Conservation (phyloP, 305 asterid genomes). For the Ilex paraguariensis region DNA sequence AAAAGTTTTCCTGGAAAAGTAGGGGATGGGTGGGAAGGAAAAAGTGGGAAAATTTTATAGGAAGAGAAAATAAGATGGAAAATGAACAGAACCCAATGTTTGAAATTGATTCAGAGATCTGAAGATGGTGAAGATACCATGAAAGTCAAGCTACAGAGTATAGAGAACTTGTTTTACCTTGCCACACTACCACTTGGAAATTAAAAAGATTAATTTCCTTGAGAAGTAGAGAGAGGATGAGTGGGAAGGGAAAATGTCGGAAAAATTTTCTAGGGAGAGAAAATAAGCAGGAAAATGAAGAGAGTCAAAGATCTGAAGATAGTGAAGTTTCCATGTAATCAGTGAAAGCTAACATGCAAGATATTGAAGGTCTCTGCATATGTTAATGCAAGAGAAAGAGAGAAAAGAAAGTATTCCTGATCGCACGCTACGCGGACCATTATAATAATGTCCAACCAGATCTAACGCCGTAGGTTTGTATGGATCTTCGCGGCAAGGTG, state of each 20-base stretch:
- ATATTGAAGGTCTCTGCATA: constrained; percentile 17
- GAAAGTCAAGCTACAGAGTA: constrained; percentile 13
- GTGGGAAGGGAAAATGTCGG: too few species aligned
- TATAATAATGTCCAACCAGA: constrained; percentile 9
- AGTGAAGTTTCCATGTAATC: background rate
- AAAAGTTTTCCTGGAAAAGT: background rate
- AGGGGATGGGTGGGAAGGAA: background rate
- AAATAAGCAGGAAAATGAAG: background rate
- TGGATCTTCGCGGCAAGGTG: constrained; percentile 14
- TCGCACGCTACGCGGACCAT: constrained; percentile 11
- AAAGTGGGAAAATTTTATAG: background rate
- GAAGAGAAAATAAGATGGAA: background rate
- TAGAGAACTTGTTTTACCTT: too few species aligned
- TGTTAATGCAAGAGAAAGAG: constrained; percentile 19
- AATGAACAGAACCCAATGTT: constrained; percentile 26
- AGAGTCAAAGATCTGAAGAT: too few species aligned
- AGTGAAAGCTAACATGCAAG: constrained; percentile 2
- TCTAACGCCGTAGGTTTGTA: constrained; percentile 3
- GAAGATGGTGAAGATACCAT: constrained; percentile 14
- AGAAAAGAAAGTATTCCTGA: constrained; percentile 2
- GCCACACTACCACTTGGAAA: too few species aligned
- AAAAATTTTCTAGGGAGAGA: background rate
- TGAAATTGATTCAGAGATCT: constrained; percentile 24
- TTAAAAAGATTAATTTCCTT: too few species aligned
- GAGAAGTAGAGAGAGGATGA: background rate